Conservation (phyloP, 306 rosid genomes). For the Begonia fuchsioides region DNA sequence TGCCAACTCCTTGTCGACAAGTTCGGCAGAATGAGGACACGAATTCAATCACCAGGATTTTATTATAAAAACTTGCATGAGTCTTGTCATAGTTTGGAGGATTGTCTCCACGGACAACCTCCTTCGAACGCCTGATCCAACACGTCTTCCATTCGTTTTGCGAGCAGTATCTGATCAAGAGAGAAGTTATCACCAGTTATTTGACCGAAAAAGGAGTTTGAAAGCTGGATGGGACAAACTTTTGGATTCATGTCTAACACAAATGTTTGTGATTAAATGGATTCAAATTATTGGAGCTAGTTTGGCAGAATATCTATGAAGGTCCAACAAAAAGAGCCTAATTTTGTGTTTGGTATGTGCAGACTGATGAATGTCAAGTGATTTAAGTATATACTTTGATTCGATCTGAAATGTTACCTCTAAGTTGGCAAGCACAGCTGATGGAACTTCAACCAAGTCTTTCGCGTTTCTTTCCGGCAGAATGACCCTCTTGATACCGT, state of each 20-base stretch:
- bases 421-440: conserved; percentile 56
- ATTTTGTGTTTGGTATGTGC: too few species aligned
- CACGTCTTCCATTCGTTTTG: conserved; percentile 16
- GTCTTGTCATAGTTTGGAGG: conserved; percentile 11
- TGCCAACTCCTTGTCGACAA: too few species aligned
- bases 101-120: conserved; percentile 15
- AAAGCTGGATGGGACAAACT: too few species aligned
- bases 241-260: too few species aligned
- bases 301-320: too few species aligned
- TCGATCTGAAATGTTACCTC: conserved; percentile 37
- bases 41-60: not conserved
- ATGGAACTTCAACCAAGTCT: conserved; percentile 86
- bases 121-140: conserved; percentile 18
- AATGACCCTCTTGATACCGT: conserved; percentile 78
- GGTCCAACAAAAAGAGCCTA: too few species aligned
- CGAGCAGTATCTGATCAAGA: conserved; percentile 9
- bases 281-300: too few species aligned
- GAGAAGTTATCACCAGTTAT: not conserved
- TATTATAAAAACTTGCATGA: not conserved
- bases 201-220: not conserved
- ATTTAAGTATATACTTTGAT: too few species aligned
- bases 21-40: not conserved
- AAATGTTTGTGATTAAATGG: too few species aligned
- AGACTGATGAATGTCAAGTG: too few species aligned
- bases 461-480: conserved; percentile 89